A percentile compares a stretch with the other conserved stretches of the same genome.
Evolutionary conservation across 768 basidiomycete genomes (phyloP).

Genomic region (Sarcodon sp.): DNA sequence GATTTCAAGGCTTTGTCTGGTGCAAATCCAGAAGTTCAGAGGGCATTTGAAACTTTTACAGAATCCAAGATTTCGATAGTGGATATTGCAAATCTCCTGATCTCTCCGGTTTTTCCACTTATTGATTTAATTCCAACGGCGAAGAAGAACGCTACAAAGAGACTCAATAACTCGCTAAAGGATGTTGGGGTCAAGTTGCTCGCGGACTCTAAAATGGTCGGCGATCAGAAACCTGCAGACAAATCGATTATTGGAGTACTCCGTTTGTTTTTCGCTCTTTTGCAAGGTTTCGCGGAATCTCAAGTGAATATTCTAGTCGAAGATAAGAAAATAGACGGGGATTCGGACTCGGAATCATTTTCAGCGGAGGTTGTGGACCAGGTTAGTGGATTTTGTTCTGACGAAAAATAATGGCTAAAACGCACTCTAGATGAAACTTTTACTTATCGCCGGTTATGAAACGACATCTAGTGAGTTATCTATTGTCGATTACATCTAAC

Average conservation of each 20-base stretch:
- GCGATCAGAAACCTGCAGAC: too few relatives aligned
- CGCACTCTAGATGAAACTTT: conserved; percentile 19
- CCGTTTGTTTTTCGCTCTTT: too few relatives aligned
- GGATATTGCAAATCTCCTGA: conserved; percentile 9
- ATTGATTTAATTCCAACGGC: conserved; percentile 20
- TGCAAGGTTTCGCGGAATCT: too few relatives aligned
- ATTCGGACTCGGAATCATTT: conserved; percentile 18
- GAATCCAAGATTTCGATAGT: conserved; percentile 3
- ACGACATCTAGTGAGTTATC: conserved; percentile 28
- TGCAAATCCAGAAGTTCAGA: conserved; percentile 23
- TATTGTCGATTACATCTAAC: neutral
- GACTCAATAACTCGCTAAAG: conserved; percentile 17
- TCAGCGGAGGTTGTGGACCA: conserved; percentile 29
- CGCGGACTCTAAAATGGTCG: conserved; percentile 4
- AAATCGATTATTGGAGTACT: too few relatives aligned
- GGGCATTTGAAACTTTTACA: conserved; percentile 11
- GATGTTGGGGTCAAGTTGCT: conserved; percentile 22
- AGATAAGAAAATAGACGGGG: conserved; percentile 24
- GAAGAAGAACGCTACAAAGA: conserved; percentile 11
- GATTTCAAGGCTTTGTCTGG: conserved; percentile 42
- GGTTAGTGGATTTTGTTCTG: conserved; percentile 7
- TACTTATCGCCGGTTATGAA: conserved; percentile 35
- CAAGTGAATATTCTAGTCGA: neutral
- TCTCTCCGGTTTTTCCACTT: conserved; percentile 18
- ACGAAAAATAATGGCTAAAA: conserved; percentile 1